Percentiles rank a stretch among this genome's conserved stretches.
These are phyloP conservation scores for Cryptococcus sp. DNA, from an alignment of 1,284 basidiomycete species.

Conservation along the genomic window DNA sequence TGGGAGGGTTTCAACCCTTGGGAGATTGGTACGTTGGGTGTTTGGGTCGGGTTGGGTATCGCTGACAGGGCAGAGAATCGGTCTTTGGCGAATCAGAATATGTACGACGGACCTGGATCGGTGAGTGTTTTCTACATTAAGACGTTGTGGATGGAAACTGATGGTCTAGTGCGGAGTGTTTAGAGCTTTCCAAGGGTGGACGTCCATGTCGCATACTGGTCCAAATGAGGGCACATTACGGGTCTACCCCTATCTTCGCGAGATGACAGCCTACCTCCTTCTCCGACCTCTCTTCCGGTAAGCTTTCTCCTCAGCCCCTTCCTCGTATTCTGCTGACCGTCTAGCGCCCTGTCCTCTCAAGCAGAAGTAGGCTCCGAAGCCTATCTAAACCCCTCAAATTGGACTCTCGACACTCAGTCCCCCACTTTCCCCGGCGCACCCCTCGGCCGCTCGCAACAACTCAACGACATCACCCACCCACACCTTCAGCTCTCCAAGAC, in stretches of 20 bases:
- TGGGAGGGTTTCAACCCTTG: conserved; percentile 52
- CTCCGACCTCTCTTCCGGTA: conserved; percentile 67
- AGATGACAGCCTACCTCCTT: conserved; percentile 70
- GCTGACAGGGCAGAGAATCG: conserved; percentile 11
- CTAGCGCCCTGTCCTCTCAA: conserved; percentile 8
- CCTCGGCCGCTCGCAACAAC: conserved; percentile 60
- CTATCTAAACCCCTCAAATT: conserved; percentile 55
- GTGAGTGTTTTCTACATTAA: conserved; percentile 11
- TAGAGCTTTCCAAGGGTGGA: conserved; percentile 69
- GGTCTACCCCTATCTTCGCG: conserved; percentile 67
- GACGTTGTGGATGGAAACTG: too few species aligned
- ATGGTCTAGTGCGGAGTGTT: conserved; percentile 61
- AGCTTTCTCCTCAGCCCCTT: background rate
- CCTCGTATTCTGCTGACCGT: background rate
- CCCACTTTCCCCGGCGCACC: conserved; percentile 59
- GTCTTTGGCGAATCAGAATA: conserved; percentile 33
- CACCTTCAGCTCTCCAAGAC: conserved; percentile 60
- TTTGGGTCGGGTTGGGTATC: background rate
- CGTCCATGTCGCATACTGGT: conserved; percentile 56
- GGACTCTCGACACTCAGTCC: conserved; percentile 59
- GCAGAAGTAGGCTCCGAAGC: conserved; percentile 17
- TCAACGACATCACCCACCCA: conserved; percentile 61
- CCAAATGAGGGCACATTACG: conserved; percentile 66
- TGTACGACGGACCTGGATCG: conserved; percentile 41
- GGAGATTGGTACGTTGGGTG: conserved; percentile 32